Evolutionary conservation across 495 filamentous ascomycete species (phyloP).

Genomic region (Penicillium egyptiacum): DNA sequence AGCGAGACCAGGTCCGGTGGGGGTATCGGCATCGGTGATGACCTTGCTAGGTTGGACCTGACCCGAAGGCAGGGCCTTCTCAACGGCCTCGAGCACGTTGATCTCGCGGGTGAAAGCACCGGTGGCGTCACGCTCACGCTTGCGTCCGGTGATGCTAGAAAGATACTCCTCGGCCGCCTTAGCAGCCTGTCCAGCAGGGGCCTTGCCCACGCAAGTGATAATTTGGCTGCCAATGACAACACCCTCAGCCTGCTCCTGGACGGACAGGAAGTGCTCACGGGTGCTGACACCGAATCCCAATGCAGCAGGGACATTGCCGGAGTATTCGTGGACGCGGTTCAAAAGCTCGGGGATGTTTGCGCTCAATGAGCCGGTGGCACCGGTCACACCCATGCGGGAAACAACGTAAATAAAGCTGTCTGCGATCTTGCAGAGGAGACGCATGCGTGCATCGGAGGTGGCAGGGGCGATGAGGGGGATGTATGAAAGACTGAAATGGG

Average conservation of each 20-base stretch:
- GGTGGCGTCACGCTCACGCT: constrained; percentile 39
- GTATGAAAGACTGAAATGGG: constrained; percentile 70
- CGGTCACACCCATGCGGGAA: constrained; percentile 95
- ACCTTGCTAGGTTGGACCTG: constrained; percentile 49
- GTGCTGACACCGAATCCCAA: constrained; percentile 97
- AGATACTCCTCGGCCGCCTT: constrained; percentile 85
- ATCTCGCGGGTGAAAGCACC: constrained; percentile 36
- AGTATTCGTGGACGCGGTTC: constrained; percentile 82
- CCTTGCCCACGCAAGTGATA: constrained; percentile 73
- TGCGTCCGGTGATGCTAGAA: constrained; percentile 71
- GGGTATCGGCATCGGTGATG: constrained; percentile 59
- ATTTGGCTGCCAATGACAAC: constrained; percentile 98
- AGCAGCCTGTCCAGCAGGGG: constrained; percentile 65
- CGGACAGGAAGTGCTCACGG: constrained; percentile 84
- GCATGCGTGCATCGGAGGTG: constrained; percentile 90
- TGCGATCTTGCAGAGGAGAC: constrained; percentile 91
- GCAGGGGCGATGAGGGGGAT: constrained; percentile 93
- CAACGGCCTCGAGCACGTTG: constrained; percentile 58
- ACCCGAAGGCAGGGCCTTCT: constrained; percentile 46
- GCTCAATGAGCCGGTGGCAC: constrained; percentile 80
- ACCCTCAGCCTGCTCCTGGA: constrained; percentile 82
- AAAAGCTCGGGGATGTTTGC: constrained; percentile 76
- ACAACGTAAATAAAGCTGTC: constrained; percentile 99
- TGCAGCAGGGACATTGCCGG: constrained; percentile 84
- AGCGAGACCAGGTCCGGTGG: constrained; percentile 58